Base-by-base conservation (phyloP, 208 protist genomes). In the Paratrypanosoma confusum region DNA sequence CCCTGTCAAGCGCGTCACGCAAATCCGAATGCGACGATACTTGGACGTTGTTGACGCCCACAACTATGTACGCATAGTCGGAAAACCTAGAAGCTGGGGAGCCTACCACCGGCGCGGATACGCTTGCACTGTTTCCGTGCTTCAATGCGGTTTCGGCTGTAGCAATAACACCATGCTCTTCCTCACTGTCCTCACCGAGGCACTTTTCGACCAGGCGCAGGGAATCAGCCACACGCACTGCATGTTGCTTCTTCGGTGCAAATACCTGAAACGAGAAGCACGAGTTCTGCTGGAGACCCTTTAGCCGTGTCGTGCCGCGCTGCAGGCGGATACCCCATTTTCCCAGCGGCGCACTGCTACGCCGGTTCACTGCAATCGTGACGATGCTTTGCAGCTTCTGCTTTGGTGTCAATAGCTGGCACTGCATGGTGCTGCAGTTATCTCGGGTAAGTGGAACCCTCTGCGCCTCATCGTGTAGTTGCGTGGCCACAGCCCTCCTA, bases 251-350 rank as follows among this genome's bases (percentile, higher is more conserved):
- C 47, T 81, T 85, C 27, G 50, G 39, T 3, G 73, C 65, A 29
- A 73, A 90, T 7, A 90, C 81, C 42, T 82, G 65, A 56, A 85
- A 85, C 23, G 54, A 54, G 40, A 81, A 90, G 25, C 50, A 22
- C 8, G 57, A 29, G 57, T 85, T 71, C 39, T 71, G 46, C 26
- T 80, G 68, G 5, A 89, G 18, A 10, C 47, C 42, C 29, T 67
- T 64, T 13, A 89, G 48, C 7, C 75, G 71, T 6, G 54, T 26
- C 20, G 69, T 81, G 14, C 65, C 65, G 18, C 42, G 54, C 57
- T 80, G 68, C 39, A 90, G 56, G 13, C 69, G 64, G 31, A 90
- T 37, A n/a, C 81, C 81, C 81, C 81, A 90, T 41, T 57, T 55
- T 14, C 58, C 54, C 38, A 34, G 32, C 16, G 58, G 54, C 5